Evolutionary conservation across 768 basidiomycete genomes (phyloP).

Genomic region (Leccinum barrowsii): DNA sequence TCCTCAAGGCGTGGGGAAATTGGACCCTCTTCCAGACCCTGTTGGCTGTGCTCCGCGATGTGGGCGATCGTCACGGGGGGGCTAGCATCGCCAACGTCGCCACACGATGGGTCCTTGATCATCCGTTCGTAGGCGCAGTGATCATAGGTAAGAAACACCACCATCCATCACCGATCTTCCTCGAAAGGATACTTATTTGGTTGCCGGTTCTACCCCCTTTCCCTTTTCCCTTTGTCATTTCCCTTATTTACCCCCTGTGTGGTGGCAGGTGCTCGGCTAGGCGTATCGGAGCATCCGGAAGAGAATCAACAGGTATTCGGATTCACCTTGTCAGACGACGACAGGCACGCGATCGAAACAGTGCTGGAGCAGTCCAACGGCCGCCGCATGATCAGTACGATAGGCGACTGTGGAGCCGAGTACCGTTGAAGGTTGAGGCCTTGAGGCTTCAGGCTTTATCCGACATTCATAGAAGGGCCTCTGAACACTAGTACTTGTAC

Average conservation of each 20-base stretch:
- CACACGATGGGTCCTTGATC: slow-evolving; percentile 80
- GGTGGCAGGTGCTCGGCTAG: slow-evolving; percentile 56
- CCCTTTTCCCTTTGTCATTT: not conserved
- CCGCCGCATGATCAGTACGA: slow-evolving; percentile 55
- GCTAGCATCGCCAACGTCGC: slow-evolving; percentile 75
- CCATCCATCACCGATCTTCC: slow-evolving; percentile 2
- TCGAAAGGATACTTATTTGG: not conserved
- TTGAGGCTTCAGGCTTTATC: not conserved
- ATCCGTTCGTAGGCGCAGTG: slow-evolving; percentile 72
- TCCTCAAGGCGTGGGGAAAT: slow-evolving; percentile 71
- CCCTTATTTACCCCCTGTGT: not conserved
- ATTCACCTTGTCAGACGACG: slow-evolving; percentile 52
- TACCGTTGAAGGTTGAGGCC: slow-evolving; percentile 44
- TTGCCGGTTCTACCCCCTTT: slow-evolving; percentile 25
- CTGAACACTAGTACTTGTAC: not conserved
- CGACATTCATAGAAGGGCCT: not conserved
- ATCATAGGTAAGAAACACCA: slow-evolving; percentile 54
- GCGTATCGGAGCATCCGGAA: slow-evolving; percentile 67
- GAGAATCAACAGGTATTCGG: slow-evolving; percentile 65
- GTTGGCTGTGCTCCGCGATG: slow-evolving; percentile 51
- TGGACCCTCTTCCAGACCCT: slow-evolving; percentile 76
- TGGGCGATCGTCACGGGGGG: slow-evolving; percentile 65
- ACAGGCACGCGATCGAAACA: slow-evolving; percentile 58
- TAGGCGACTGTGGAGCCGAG: slow-evolving; percentile 85
- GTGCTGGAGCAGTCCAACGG: slow-evolving; percentile 63